Conservation (phyloP, 768 basidiomycete species). For the Xerocomellus chrysenteron region DNA sequence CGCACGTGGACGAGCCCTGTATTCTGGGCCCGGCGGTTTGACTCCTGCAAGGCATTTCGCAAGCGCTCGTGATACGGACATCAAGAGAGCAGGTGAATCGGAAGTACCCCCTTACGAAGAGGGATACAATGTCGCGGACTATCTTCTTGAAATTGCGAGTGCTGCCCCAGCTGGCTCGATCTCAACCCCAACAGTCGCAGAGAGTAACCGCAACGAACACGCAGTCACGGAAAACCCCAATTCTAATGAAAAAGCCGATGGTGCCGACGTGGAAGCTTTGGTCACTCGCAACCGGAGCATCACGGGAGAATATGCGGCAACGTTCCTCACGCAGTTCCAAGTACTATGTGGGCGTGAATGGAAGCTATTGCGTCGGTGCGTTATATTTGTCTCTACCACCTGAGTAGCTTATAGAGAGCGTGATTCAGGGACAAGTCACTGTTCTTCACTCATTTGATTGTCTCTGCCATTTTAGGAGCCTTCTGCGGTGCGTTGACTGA, state of each 20-base stretch:
- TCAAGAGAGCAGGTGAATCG: constrained; percentile 36
- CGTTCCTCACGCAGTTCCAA: constrained; percentile 88
- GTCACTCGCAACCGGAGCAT: constrained; percentile 11
- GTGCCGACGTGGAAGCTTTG: constrained; percentile 22
- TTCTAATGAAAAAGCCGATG: constrained; percentile 14
- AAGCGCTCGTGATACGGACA: constrained; percentile 21
- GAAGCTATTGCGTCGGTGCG: constrained; percentile 72
- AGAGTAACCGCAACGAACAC: constrained; percentile 2
- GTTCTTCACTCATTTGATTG: constrained; percentile 73
- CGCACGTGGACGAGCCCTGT: constrained; percentile 73
- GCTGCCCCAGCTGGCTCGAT: constrained; percentile 51
- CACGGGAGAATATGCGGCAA: constrained; percentile 55
- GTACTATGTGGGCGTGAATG: constrained; percentile 81
- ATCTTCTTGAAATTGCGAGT: constrained; percentile 85
- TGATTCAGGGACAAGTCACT: constrained; percentile 71
- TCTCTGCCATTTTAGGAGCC: constrained; percentile 74
- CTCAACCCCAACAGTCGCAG: constrained; percentile 29
- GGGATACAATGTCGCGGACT: constrained; percentile 92
- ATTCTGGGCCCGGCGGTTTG: constrained; percentile 74
- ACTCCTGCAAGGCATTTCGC: constrained; percentile 70
- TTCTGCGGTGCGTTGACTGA: constrained; percentile 64
- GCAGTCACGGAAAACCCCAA: not conserved
- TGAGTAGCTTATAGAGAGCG: not conserved
- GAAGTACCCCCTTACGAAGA: constrained; percentile 56
- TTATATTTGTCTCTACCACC: not conserved